phyloP scores from a whole-genome alignment of 1,284 basidiomycete genomes.

The Ceraceosorus guamensis region DNA sequence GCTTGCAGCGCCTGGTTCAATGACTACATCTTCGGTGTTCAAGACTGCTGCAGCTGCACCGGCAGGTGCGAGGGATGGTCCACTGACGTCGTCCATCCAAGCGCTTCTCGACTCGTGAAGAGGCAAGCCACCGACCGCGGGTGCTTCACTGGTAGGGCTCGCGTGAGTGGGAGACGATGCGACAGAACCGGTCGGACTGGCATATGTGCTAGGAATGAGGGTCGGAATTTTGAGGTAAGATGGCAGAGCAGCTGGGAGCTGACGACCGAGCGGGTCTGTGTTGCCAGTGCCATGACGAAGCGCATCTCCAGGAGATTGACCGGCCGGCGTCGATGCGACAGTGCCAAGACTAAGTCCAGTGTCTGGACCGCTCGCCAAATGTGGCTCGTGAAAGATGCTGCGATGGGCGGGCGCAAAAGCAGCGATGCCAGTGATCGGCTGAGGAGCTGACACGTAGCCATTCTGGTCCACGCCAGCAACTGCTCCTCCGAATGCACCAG shows the following conservation, averaged over 20 bases:
- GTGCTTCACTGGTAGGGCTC: not conserved
- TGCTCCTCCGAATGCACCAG: too few species aligned
- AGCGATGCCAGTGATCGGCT: slow-evolving; percentile 13
- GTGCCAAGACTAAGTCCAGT: too few species aligned
- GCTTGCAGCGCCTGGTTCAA: slow-evolving; percentile 29
- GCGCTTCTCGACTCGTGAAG: slow-evolving; percentile 7
- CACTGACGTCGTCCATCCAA: slow-evolving; percentile 15
- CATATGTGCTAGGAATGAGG: slow-evolving; percentile 37
- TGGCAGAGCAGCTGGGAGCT: slow-evolving; percentile 21
- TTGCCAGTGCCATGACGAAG: slow-evolving; percentile 4
- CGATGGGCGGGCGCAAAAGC: slow-evolving; percentile 17
- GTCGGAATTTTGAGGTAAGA: slow-evolving; percentile 48
- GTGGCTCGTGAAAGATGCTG: slow-evolving; percentile 15
- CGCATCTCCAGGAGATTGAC: not conserved
- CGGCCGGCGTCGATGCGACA: not conserved
- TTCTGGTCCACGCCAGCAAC: too few species aligned
- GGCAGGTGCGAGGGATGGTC: not conserved
- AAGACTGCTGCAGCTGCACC: slow-evolving; percentile 24
- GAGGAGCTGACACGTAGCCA: slow-evolving; percentile 17
- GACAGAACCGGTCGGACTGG: slow-evolving; percentile 19
- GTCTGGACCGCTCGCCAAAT: slow-evolving; percentile 13
- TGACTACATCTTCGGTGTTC: slow-evolving; percentile 33
- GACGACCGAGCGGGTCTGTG: not conserved
- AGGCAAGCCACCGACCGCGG: too few species aligned
- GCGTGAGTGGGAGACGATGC: slow-evolving; percentile 15